Evolutionary conservation across 2,329 filamentous ascomycete species (phyloP), one percentile per base, ranked within the genome.

Genomic region (Xylariaceae sp.): DNA sequence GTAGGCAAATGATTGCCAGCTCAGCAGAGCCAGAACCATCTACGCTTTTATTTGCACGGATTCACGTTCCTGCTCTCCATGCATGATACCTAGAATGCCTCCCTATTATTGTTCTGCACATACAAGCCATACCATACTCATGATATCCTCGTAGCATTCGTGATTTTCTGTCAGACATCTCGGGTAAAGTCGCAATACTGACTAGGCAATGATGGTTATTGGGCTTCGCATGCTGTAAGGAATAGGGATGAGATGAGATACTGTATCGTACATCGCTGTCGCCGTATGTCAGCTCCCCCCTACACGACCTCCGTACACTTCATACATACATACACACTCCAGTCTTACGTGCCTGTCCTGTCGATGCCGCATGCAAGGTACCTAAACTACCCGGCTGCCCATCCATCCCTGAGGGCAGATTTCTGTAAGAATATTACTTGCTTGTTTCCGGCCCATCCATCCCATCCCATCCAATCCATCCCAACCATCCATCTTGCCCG

Each of bases 1-100:
- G 17, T 18, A 56, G 48, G 18, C 51, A 30, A 57, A 55, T 55
- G 30, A 61, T 17, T 61, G 60, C 60, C 60, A 62, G 15, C 60
- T 57, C 57, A 57, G 57, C 60, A 62, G 51, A 57, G 55, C 60
- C 57, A 60, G 39, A 42, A 4, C 23, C 23, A 18, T 30, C 23
- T 30, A 30, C 23, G 23, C 23, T 15, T 52, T 55, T 10, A 7
- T 44, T 48, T 30, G 34, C 35, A 2, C 47, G 17, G 9, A 30
- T 30, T 30, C 23, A 30, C 23, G 23, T 30, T 30, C 23, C 23
- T 30, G 23, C 23, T 30, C 17, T 17, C 17, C 17, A 30, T 30
- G 23, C 23, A 30, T 30, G 23, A 30, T 30, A 17, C 17, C 17
- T 17, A 18, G 23, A 30, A 30, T 30, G 23, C 5, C 23, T 30